Evolutionary conservation across 306 rosid genomes (phyloP), one percentile per base, ranked within the genome.

Genomic region (Rosa rugosa): DNA sequence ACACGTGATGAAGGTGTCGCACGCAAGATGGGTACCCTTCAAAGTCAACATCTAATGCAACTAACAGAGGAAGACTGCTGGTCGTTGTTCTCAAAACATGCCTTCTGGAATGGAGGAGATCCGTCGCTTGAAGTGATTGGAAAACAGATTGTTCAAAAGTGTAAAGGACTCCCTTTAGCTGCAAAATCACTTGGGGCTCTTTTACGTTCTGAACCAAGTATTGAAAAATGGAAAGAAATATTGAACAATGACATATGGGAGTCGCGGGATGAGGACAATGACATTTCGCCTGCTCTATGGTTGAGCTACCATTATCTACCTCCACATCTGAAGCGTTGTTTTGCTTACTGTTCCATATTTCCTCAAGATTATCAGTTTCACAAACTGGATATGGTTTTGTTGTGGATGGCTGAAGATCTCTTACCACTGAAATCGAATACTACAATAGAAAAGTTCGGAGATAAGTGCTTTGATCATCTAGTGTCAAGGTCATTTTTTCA

Each of bases 341-440:
- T 82, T 65, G 68, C 75, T 7, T 82, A 53, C 17, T 82, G 82
- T 46, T 72, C 79, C 23, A 57, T 77, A 31, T 82, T 72, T 13
- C 82, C 86, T 0, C 78, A 81, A 47, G 75, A 81, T 54, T 66
- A 27, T 75, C 45, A 22, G 65, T 65, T 83, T 18, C 0, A 59
- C 8, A 83, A 44, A 42, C 40, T 36, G 31, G 4, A 42, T 1
- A 23, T 86, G 45, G 34, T 86, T 65, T 27, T 65, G 63, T 25
- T 80, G 3, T 86, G 89, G 89, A 83, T 78, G 87, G 89, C 77
- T 12, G 81, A 86, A 75, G 78, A 73, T 41, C 53, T 86, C 10
- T n/a, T 56, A n/a, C 27, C 11, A 1, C 1, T 11, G n/a, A n/a
- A 2, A 63, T 49, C 23, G 31, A 14, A 2, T 10, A 5, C 13